A percentile compares a stretch with the other conserved stretches of the same genome.
These are phyloP conservation scores for Schizothecium vesticola DNA, from an alignment of 495 filamentous ascomycete species.

Conservation along the genomic window DNA sequence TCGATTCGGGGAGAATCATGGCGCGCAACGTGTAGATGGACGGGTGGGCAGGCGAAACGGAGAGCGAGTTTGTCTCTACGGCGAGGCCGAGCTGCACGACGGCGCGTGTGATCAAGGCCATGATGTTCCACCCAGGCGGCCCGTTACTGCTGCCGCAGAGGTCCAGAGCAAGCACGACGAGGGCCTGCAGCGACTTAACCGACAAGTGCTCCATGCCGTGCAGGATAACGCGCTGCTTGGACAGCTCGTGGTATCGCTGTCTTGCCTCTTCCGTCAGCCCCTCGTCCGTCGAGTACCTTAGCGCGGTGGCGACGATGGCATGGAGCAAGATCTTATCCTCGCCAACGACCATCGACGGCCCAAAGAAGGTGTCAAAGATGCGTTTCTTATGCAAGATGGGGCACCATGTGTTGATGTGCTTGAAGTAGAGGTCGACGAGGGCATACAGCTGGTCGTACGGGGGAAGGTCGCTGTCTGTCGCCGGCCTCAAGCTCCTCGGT, in stretches of 20 bases:
- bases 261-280: constrained; percentile 66
- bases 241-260: constrained; percentile 67
- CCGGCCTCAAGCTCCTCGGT: constrained; percentile 32
- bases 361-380: constrained; percentile 77
- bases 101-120: constrained; percentile 78
- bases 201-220: constrained; percentile 83
- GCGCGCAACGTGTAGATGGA: constrained; percentile 83
- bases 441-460: constrained; percentile 80
- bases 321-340: constrained; percentile 77
- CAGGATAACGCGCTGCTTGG: constrained; percentile 78
- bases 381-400: constrained; percentile 78
- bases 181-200: constrained; percentile 77
- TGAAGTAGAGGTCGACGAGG: constrained; percentile 81
- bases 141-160: constrained; percentile 76
- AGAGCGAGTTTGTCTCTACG: constrained; percentile 69
- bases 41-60: constrained; percentile 64
- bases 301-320: constrained; percentile 77
- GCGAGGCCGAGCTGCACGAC: constrained; percentile 81
- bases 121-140: constrained; percentile 80
- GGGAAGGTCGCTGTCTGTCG: constrained; percentile 68
- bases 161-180: constrained; percentile 77
- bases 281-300: constrained; percentile 72
- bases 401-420: constrained; percentile 87
- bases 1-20: constrained; percentile 72
- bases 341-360: constrained; percentile 66